Evolutionary conservation across 805 yeast species (phyloP).

Genomic region (Hermanozyma aechmeae): DNA sequence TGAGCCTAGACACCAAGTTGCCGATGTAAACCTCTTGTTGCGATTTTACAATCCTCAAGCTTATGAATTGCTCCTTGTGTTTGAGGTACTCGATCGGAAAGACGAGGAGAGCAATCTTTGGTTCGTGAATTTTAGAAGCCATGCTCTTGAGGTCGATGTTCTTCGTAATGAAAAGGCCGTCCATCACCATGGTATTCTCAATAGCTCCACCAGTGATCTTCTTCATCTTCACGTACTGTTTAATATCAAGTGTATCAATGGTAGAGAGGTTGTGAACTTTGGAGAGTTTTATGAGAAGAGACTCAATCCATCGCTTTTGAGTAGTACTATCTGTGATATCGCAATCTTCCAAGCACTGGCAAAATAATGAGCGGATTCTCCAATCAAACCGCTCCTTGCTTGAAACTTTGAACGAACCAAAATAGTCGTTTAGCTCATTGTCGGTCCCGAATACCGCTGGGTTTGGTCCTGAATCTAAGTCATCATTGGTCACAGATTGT

Average conservation of each 20-base stretch:
- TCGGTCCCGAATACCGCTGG: too few species aligned
- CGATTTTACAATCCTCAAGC: slow-evolving; percentile 73
- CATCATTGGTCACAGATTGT: too few species aligned
- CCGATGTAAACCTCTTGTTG: slow-evolving; percentile 82
- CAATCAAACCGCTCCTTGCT: too few species aligned
- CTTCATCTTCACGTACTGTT: slow-evolving; percentile 85
- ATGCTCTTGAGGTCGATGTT: slow-evolving; percentile 71
- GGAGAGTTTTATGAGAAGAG: slow-evolving; percentile 41
- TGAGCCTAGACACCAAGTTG: slow-evolving; percentile 70
- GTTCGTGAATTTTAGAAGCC: slow-evolving; percentile 55
- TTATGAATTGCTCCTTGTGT: slow-evolving; percentile 69
- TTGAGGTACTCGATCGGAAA: slow-evolving; percentile 84
- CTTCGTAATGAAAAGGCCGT: slow-evolving; percentile 82
- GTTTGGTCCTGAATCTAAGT: too few species aligned
- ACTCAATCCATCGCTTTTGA: slow-evolving; percentile 48
- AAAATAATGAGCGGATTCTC: neutral
- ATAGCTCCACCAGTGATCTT: slow-evolving; percentile 69
- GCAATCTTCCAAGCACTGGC: slow-evolving; percentile 57
- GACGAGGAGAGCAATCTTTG: slow-evolving; percentile 73
- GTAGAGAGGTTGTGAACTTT: slow-evolving; percentile 51
- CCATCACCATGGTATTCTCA: slow-evolving; percentile 49
- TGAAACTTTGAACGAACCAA: neutral
- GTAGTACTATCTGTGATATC: slow-evolving; percentile 27
- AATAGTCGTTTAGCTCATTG: neutral
- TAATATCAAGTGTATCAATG: slow-evolving; percentile 72